Conservation (phyloP, 345 rosid genomes). For the Lepidium aucheri region DNA sequence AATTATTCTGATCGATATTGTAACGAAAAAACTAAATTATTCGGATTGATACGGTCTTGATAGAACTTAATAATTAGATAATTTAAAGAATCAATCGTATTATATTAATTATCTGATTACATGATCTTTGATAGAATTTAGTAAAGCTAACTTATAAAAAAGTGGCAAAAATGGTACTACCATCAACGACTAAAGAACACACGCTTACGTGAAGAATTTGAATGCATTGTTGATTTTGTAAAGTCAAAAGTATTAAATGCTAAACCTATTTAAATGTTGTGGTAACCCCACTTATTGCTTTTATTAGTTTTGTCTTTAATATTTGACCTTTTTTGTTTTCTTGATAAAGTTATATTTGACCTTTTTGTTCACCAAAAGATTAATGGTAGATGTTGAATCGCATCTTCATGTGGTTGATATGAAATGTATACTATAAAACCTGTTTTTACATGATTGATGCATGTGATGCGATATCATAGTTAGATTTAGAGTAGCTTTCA, state of each 20-base stretch:
- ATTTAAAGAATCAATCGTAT: neutral
- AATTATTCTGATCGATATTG: neutral
- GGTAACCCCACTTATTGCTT: neutral
- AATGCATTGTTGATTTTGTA: conserved; percentile 13
- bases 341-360: neutral
- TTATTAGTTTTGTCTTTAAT: conserved; percentile 1
- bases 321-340: neutral
- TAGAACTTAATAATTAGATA: neutral
- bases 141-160: neutral
- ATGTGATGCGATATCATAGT: neutral
- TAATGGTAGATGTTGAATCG: neutral
- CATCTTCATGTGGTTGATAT: neutral
- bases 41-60: neutral
- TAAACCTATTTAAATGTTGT: neutral
- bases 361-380: neutral
- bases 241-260: conserved; percentile 14
- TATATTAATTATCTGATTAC: neutral
- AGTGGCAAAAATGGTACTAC: neutral
- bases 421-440: neutral
- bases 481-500: neutral
- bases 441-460: neutral
- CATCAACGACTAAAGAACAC: neutral
- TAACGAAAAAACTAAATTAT: too few relatives aligned
- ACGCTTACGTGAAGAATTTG: conserved; percentile 1
- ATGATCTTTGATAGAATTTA: neutral